These are phyloP conservation scores for Eragrostis tef DNA, from an alignment of 202 grass and related monocot species.

Conservation along the genomic window DNA sequence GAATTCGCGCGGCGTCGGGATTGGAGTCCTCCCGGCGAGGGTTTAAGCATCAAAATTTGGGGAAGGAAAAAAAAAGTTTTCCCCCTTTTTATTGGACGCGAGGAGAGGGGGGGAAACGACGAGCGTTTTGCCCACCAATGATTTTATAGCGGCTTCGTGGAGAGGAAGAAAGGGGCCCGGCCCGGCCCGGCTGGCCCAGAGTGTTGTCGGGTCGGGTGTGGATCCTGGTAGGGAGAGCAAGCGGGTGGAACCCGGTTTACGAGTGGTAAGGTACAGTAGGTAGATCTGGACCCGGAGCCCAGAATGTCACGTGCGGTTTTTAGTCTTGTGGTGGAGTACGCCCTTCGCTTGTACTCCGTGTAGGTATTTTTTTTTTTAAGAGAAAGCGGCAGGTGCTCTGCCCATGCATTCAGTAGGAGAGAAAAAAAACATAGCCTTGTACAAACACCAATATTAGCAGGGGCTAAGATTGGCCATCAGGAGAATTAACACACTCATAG, in stretches of 20 bases:
- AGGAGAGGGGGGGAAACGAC: not conserved
- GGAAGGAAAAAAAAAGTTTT: not conserved
- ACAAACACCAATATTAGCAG: too few species aligned
- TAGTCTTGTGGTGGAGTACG: not conserved
- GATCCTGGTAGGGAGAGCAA: not conserved
- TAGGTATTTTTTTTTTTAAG: too few species aligned
- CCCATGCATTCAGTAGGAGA: too few species aligned
- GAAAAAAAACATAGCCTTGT: too few species aligned
- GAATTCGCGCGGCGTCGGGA: slow-evolving; percentile 38
- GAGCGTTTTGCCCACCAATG: slow-evolving; percentile 24
- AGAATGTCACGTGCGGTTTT: not conserved
- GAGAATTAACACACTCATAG: too few species aligned
- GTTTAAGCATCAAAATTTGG: slow-evolving; percentile 48
- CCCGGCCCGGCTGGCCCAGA: not conserved
- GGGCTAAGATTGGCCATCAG: too few species aligned
- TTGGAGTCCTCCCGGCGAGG: slow-evolving; percentile 40
- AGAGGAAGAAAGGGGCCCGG: not conserved
- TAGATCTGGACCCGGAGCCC: not conserved
- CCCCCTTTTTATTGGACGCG: slow-evolving; percentile 43
- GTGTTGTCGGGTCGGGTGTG: not conserved
- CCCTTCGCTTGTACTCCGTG: not conserved
- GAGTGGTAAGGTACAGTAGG: not conserved
- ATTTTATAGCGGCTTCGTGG: slow-evolving; percentile 26
- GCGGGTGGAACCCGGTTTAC: not conserved
- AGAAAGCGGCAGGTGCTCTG: too few species aligned